Percentiles rank a stretch among this genome's conserved stretches.
Evolutionary conservation across 345 rosid species (phyloP).

Genomic region (Salix koriyanagi): DNA sequence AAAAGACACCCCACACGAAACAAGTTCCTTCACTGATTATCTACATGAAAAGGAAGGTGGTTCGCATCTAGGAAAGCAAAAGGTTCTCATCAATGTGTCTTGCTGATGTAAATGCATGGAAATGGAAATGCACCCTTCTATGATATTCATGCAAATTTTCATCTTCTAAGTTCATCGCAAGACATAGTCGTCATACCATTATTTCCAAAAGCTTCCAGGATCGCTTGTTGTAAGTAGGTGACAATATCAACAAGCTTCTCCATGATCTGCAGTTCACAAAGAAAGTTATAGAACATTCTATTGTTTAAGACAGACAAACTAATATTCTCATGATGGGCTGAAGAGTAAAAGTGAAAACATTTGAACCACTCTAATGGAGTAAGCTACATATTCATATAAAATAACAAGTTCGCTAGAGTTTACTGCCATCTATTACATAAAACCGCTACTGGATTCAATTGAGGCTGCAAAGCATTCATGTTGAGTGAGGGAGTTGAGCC

Average conservation of each 20-base stretch:
- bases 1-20: background rate
- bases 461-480: background rate
- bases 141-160: background rate
- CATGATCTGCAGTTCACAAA: conserved; percentile 42
- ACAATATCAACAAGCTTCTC: conserved; percentile 69
- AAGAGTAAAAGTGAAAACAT: background rate
- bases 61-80: background rate
- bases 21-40: background rate
- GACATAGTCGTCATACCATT: conserved; percentile 36
- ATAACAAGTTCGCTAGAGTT: background rate
- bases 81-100: background rate
- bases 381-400: background rate
- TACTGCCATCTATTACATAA: background rate
- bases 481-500: background rate
- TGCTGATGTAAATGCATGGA: background rate
- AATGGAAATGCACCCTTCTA: background rate
- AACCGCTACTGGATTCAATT: background rate
- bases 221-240: conserved; percentile 54
- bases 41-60: background rate
- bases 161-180: background rate
- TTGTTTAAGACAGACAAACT: background rate
- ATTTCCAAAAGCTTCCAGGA: conserved; percentile 67
- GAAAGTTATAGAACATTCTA: conserved; percentile 1
- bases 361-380: background rate
- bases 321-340: background rate